Evolutionary conservation across 495 filamentous ascomycete genomes (phyloP), one percentile per base, ranked within the genome.

Genomic region (Pseudomonodictys pantanalensis): DNA sequence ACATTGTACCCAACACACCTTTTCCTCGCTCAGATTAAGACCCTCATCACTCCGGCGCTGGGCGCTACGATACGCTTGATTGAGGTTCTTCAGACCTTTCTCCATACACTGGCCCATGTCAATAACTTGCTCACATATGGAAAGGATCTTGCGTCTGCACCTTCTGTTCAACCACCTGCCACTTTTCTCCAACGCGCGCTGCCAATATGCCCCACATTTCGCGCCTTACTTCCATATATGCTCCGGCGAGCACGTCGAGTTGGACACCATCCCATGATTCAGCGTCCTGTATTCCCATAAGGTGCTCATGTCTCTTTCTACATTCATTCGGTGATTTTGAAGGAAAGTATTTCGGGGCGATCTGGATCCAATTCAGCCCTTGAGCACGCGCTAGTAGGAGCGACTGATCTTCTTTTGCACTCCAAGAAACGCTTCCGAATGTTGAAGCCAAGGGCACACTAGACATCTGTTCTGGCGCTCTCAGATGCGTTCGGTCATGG

Each of bases 241-340:
- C 83, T 69, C 80, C 81, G 43, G 83, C 83, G 7, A 91, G 69
- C 11, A 72, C 74, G 65, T 89, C 84, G 2, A 88, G 74, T 74
- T 84, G 87, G 47, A 80, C 69, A 33, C 77, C 79, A 68, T 89
- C 85, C 79, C 86, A 90, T 56, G 85, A 83, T 60, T 86, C 85
- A 20, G 65, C 72, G 33, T 80, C 81, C 52, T 77, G 76, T 56
- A 81, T 78, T 69, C 87, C 86, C 80, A 90, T 83, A 55, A 90
- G 72, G 18, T 87, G 75, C 72, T 90, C 87, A 67, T 90, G 85
- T 35, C 87, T 78, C 69, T 91, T 91, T 15, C 87, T 84, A 72
- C 87, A 91, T 23, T 87, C 87, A 70, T 91, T 91, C 29, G 85
- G 78, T 5, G 86, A 86, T 74, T 90, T 91, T 64, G 71, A 74